Conservation (phyloP, 2,329 filamentous ascomycete genomes). For the Podosphaera fusca region DNA sequence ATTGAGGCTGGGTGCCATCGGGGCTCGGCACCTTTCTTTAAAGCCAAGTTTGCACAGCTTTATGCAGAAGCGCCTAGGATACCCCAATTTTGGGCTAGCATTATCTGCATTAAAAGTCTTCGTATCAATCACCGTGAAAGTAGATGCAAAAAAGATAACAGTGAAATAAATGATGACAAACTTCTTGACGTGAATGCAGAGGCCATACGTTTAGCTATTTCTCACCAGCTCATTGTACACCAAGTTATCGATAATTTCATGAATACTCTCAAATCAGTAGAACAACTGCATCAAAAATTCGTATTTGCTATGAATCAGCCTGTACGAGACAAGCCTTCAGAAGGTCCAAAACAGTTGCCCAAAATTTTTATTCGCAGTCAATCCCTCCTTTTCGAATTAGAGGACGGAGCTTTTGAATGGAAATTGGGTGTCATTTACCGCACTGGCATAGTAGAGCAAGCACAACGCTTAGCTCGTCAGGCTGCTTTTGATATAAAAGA, state of each 20-base stretch:
- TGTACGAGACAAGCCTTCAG: conserved; percentile 62
- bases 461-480: conserved; percentile 69
- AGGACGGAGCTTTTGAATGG: conserved; percentile 95
- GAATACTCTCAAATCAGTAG: conserved; percentile 65
- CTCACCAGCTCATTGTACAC: conserved; percentile 75
- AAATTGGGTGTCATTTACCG: conserved; percentile 89
- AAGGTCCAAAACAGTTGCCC: conserved; percentile 67
- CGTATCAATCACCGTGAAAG: conserved; percentile 62
- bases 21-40: conserved; percentile 65
- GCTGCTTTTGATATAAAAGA: conserved; percentile 75
- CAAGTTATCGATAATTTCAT: conserved; percentile 83
- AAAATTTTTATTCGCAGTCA: conserved; percentile 65
- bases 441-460: conserved; percentile 68
- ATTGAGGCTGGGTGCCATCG: conserved; percentile 66
- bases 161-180: conserved; percentile 43
- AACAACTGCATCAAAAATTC: conserved; percentile 87
- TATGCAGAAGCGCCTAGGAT: conserved; percentile 76
- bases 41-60: conserved; percentile 55
- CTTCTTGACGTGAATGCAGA: conserved; percentile 69
- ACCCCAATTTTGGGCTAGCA: conserved; percentile 60
- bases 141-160: conserved; percentile 38
- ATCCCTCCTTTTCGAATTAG: conserved; percentile 71
- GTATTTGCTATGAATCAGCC: conserved; percentile 73
- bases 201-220: conserved; percentile 67
- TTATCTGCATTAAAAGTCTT: conserved; percentile 62